A percentile compares a stretch with the other conserved stretches of the same genome.
These are phyloP conservation scores for Dianthus caryophyllus DNA, from an alignment of 148 eudicot species.

Conservation along the genomic window DNA sequence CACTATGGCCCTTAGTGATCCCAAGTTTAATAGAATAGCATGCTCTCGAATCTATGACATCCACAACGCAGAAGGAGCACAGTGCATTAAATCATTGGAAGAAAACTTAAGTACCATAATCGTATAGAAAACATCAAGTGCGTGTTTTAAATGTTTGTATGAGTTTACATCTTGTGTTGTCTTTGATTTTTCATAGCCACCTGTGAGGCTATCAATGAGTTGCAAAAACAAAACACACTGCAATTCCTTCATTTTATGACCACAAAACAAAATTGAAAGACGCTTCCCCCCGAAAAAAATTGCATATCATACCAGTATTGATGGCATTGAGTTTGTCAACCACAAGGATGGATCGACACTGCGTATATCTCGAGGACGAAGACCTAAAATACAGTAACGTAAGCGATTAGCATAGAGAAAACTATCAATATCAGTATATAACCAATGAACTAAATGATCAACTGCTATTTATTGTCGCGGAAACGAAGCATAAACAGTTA, in stretches of 20 bases:
- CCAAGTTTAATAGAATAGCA: conserved; percentile 88
- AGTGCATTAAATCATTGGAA: not conserved
- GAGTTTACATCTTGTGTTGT: too few species aligned
- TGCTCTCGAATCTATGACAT: conserved; percentile 74
- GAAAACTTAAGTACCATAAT: not conserved
- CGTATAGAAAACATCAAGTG: not conserved
- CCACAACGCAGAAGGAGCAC: conserved; percentile 16
- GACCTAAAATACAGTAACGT: conserved; percentile 41
- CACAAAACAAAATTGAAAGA: not conserved
- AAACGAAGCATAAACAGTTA: not conserved
- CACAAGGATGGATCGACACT: conserved; percentile 98
- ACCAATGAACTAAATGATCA: not conserved
- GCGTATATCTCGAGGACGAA: conserved; percentile 94
- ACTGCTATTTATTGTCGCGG: not conserved
- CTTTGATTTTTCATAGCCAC: not conserved
- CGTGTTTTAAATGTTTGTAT: not conserved
- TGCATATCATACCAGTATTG: conserved; percentile 61
- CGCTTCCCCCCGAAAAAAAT: not conserved
- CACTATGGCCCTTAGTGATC: conserved; percentile 87
- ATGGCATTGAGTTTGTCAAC: conserved; percentile 97
- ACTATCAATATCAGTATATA: not conserved
- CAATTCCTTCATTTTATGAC: not conserved
- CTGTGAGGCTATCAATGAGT: not conserved
- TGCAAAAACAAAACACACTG: too few species aligned
- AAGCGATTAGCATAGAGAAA: not conserved